Conservation (phyloP, 805 yeast genomes). For the Komagataella pseudopastoris region DNA sequence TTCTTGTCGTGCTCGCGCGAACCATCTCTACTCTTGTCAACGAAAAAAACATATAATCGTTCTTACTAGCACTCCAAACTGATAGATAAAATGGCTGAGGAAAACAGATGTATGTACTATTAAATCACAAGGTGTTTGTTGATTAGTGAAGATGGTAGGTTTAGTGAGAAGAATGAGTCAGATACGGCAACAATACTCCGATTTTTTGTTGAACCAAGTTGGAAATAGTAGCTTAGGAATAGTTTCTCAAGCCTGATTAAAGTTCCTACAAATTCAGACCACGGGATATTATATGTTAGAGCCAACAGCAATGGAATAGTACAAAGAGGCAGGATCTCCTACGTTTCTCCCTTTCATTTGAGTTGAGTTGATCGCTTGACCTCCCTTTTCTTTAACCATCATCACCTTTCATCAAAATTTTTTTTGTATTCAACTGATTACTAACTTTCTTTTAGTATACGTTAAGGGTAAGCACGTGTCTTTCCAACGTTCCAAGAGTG, state of each 20-base stretch:
- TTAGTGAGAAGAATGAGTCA: background rate
- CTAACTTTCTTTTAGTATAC: conserved; percentile 51
- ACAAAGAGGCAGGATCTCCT: background rate
- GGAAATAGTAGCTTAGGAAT: background rate
- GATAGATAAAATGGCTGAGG: conserved; percentile 68
- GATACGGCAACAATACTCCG: background rate
- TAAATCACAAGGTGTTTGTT: conserved; percentile 1
- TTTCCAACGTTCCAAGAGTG: conserved; percentile 98
- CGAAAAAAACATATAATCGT: background rate
- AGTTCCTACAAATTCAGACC: background rate
- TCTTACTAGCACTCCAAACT: background rate
- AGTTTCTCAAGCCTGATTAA: background rate
- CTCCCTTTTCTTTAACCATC: background rate
- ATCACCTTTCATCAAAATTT: conserved; percentile 7
- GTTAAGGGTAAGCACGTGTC: conserved; percentile 99
- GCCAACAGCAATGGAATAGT: background rate
- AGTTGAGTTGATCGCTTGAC: background rate
- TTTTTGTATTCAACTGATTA: conserved; percentile 1
- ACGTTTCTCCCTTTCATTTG: background rate
- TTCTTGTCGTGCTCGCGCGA: background rate
- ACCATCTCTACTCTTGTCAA: background rate
- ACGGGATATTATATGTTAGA: background rate
- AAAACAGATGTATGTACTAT: conserved; percentile 84
- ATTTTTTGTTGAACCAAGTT: background rate
- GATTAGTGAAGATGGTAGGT: background rate